Evolutionary conservation across 2,329 filamentous ascomycete species (phyloP), one percentile per base, ranked within the genome.

Genomic region (Gremmenia infestans): DNA sequence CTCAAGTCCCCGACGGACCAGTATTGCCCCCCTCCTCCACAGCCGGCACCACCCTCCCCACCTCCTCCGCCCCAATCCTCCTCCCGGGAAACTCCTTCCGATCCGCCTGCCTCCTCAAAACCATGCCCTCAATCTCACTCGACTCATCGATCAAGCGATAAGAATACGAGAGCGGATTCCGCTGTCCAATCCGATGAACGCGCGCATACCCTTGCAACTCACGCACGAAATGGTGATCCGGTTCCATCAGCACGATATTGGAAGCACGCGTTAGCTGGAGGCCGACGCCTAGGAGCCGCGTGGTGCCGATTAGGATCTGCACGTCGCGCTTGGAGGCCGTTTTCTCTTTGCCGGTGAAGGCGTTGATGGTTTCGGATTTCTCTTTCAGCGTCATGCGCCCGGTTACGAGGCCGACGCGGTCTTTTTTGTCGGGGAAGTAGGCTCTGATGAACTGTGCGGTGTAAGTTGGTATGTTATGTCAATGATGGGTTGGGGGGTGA

Each of bases 181-280:
- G 49, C 43, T 63, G 58, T 14, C 60, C 61, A 15, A 63, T 62
- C 3, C 61, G 54, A 42, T 62, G 53, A 6, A 63, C 50, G 8
- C 60, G 35, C 5, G 54, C 54, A 19, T 60, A 59, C 2, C 25
- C 55, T 37, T 63, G 60, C 14, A 57, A 15, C 42, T 62, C 61
- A 8, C 52, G 54, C 28, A 43, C 45, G 49, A 57, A 60, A 15
- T 60, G 40, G n/a, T 52, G 50, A 15, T 63, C 56, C 4, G 60
- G 60, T 25, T 60, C 56, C 56, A 62, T 62, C n/a, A 63, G 9
- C 3, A 63, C 56, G 8, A 62, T 14, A 36, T 58, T 53, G 14
- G 39, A 45, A 2, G 61, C 53, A 7, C 60, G 55, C 14, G 57
- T 60, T 0, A 63, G 51, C 48, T 62, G 59, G 2, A 63, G 25